Base-by-base conservation (phyloP, 78 protist species). In the Bodo saltans region DNA sequence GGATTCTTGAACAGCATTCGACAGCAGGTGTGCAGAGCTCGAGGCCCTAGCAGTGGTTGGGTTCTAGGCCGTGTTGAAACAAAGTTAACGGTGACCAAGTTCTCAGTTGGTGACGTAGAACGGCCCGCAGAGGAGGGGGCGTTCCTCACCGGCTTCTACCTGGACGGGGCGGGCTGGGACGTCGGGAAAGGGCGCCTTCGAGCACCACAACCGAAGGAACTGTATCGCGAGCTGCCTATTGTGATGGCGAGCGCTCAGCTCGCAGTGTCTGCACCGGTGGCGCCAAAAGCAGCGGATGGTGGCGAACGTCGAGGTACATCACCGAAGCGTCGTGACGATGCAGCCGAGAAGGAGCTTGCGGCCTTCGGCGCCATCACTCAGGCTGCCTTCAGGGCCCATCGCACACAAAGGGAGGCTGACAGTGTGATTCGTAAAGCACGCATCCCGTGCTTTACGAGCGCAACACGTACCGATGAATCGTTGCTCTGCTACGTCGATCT, bases 91-190 rank as follows among this genome's bases (percentile, higher is more conserved):
- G 92, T 94, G 53, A 29, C 71, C 38, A 76, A 72, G 11, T 52
- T 26, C 33, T 71, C 47, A 3, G 67, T 67, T 17, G 29, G 67
- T 68, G 85, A 81, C 12, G 68, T 0, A 30, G 53, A 68, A n/a
- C 52, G 71, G 1, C 72, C 81, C 12, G 42, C 70, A 17, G 25
- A 47, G 25, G 53, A 76, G 78, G 98, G 96, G 30, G 90, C 91
- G 42, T 93, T 90, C 90, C 28, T 93, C 78, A 39, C 88, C 38
- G 98, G 98, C 30, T 87, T 95, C 40, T 83, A 38, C 85, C 85
- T 95, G 4, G 98, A 95, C 21, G 98, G 98, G 17, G 90, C 90
- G 41, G 42, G 75, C 4, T 95, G 96, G 96, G 89, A 90, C 90
- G 52, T 41, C 88, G 34, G 28, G 42, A 39, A 53, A 17, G 40